Conservation (phyloP, 2,329 filamentous ascomycete genomes). For the Fulvia fulva region DNA sequence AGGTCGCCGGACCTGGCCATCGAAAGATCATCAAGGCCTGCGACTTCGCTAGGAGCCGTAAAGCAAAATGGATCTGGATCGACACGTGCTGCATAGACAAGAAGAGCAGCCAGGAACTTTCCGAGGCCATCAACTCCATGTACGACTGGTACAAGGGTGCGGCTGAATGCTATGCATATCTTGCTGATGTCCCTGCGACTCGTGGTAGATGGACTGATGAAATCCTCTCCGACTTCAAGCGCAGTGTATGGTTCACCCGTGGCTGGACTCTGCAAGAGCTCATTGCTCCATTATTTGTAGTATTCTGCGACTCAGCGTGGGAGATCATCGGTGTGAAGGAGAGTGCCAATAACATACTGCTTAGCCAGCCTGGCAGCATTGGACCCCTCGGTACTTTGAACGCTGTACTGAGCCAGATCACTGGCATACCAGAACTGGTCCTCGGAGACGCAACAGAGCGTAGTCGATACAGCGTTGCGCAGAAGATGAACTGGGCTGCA, state of each 20-base stretch:
- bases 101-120: conserved; percentile 41
- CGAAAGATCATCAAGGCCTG: conserved; percentile 2
- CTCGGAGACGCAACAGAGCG: not conserved
- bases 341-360: not conserved
- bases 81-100: conserved; percentile 15
- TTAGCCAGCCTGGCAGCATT: not conserved
- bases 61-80: conserved; percentile 6
- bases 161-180: conserved; percentile 6
- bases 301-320: conserved; percentile 6
- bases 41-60: not conserved
- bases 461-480: not conserved
- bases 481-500: conserved; percentile 13
- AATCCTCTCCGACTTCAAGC: not conserved
- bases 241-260: conserved; percentile 3
- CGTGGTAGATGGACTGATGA: not conserved
- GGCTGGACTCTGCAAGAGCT: conserved; percentile 9
- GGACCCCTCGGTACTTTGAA: not conserved
- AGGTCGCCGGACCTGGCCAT: not conserved
- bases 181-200: conserved; percentile 1
- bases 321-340: conserved; percentile 7
- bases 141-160: conserved; percentile 2
- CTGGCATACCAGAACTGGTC: not conserved
- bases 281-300: conserved; percentile 1
- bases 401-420: not conserved
- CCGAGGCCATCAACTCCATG: conserved; percentile 44